phyloP scores from a whole-genome alignment of 768 basidiomycete genomes.

The Boletellus ananiceps region DNA sequence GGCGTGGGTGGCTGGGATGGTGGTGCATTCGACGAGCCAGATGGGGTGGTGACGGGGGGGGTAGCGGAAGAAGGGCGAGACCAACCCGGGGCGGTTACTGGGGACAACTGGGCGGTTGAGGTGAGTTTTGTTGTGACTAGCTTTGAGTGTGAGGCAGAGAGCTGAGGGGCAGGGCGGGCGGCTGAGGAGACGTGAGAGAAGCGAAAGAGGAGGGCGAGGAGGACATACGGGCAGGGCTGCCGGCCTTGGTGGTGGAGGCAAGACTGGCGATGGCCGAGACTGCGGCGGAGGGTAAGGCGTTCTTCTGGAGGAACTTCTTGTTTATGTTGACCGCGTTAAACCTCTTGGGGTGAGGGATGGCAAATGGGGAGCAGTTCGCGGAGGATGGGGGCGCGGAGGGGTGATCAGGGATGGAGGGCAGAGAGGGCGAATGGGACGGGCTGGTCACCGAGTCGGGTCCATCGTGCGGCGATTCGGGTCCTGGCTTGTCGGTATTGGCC shows the following conservation, averaged over 20 bases:
- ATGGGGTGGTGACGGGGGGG: conserved; percentile 53
- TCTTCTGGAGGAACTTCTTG: conserved; percentile 95
- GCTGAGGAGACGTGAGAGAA: conserved; percentile 14
- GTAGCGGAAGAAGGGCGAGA: conserved; percentile 73
- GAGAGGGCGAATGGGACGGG: conserved; percentile 17
- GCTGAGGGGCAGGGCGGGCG: conserved; percentile 58
- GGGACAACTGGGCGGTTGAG: conserved; percentile 52
- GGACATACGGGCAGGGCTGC: conserved; percentile 49
- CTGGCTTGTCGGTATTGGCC: conserved; percentile 58
- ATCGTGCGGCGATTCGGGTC: conserved; percentile 38
- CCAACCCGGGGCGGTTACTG: conserved; percentile 65
- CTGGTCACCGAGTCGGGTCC: neutral
- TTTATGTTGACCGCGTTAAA: conserved; percentile 90
- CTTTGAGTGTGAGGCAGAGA: conserved; percentile 62
- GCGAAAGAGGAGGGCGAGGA: neutral
- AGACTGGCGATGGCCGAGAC: conserved; percentile 41
- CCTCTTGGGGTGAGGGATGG: conserved; percentile 65
- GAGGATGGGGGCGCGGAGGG: conserved; percentile 1
- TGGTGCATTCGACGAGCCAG: conserved; percentile 38
- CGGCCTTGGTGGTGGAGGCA: conserved; percentile 42
- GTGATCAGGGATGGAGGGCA: conserved; percentile 17
- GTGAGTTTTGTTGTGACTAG: conserved; percentile 88
- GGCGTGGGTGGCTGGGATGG: conserved; percentile 43
- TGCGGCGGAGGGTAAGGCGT: conserved; percentile 48
- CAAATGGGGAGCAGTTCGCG: conserved; percentile 19